phyloP scores from a whole-genome alignment of 2,329 filamentous ascomycete genomes.

The Cladobotryum mycophilum region DNA sequence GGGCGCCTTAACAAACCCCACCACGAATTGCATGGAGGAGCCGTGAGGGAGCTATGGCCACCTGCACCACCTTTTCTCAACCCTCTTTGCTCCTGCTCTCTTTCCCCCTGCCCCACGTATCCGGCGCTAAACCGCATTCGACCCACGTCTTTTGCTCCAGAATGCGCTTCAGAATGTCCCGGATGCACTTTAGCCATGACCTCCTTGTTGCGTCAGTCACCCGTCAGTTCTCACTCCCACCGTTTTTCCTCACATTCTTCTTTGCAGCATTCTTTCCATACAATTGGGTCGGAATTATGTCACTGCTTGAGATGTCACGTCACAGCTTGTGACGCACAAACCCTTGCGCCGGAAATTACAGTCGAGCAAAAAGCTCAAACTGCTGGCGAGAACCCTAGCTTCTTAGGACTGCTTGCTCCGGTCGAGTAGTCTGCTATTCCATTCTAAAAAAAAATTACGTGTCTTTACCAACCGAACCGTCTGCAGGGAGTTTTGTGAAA shows the following conservation, averaged over 20 bases:
- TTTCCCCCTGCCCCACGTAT: not conserved
- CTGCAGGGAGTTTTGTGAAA: too few relatives aligned
- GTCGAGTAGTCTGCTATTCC: too few relatives aligned
- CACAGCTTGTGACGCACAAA: not conserved
- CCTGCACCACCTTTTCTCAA: too few relatives aligned
- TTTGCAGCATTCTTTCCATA: conserved; percentile 5
- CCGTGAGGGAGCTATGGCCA: conserved; percentile 1
- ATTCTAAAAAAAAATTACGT: too few relatives aligned
- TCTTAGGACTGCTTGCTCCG: not conserved
- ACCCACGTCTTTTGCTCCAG: too few relatives aligned
- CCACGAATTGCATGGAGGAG: not conserved
- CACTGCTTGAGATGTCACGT: not conserved
- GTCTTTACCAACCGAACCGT: too few relatives aligned
- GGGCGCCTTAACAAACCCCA: conserved; percentile 6
- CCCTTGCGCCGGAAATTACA: not conserved
- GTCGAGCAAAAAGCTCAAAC: not conserved
- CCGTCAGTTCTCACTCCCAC: not conserved
- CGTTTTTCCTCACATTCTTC: not conserved
- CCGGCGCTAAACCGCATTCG: too few relatives aligned
- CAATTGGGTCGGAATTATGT: conserved; percentile 3
- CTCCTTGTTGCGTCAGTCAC: too few relatives aligned
- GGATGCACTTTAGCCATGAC: too few relatives aligned
- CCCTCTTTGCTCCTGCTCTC: not conserved
- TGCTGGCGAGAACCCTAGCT: not conserved
- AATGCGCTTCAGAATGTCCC: too few relatives aligned